A percentile compares a stretch with the other conserved stretches of the same genome.
These are phyloP conservation scores for Plantago rigida DNA, from an alignment of 305 asterid species.

Conservation along the genomic window DNA sequence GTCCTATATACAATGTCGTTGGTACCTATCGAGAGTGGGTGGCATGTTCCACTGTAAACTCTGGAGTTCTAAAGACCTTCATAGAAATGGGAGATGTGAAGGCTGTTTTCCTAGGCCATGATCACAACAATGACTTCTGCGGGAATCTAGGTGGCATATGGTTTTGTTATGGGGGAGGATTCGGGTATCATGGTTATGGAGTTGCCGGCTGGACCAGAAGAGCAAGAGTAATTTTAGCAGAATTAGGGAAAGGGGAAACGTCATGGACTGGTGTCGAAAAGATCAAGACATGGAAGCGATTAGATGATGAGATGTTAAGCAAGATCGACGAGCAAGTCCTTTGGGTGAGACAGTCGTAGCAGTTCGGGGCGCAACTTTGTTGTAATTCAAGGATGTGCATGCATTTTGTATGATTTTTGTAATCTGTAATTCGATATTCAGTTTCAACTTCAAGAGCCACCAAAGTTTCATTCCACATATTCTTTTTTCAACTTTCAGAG, in stretches of 20 bases:
- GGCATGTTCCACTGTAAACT: slow-evolving; percentile 62
- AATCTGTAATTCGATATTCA: too few relatives aligned
- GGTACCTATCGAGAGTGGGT: slow-evolving; percentile 52
- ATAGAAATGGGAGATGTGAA: slow-evolving; percentile 64
- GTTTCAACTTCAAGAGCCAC: too few relatives aligned
- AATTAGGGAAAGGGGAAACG: slow-evolving; percentile 49
- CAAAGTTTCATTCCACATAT: too few relatives aligned
- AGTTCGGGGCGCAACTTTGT: background rate
- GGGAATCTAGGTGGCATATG: slow-evolving; percentile 62
- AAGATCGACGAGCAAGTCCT: slow-evolving; percentile 68
- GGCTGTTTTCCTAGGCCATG: slow-evolving; percentile 88
- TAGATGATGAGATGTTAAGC: slow-evolving; percentile 49
- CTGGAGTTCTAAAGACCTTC: slow-evolving; percentile 62
- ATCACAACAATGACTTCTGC: slow-evolving; percentile 82
- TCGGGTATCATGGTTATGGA: slow-evolving; percentile 87
- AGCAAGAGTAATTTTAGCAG: slow-evolving; percentile 55
- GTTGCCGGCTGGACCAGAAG: slow-evolving; percentile 61
- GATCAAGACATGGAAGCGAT: slow-evolving; percentile 79
- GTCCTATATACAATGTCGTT: slow-evolving; percentile 47
- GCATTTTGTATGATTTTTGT: too few relatives aligned
- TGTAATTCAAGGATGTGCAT: too few relatives aligned
- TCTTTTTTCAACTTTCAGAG: too few relatives aligned
- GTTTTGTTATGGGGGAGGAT: slow-evolving; percentile 92
- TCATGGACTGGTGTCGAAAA: slow-evolving; percentile 55
- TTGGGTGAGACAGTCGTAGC: slow-evolving; percentile 42